Percentiles rank a stretch among this genome's conserved stretches.
phyloP scores from a whole-genome alignment of 768 basidiomycete species.

The Rhizopogon rudus region DNA sequence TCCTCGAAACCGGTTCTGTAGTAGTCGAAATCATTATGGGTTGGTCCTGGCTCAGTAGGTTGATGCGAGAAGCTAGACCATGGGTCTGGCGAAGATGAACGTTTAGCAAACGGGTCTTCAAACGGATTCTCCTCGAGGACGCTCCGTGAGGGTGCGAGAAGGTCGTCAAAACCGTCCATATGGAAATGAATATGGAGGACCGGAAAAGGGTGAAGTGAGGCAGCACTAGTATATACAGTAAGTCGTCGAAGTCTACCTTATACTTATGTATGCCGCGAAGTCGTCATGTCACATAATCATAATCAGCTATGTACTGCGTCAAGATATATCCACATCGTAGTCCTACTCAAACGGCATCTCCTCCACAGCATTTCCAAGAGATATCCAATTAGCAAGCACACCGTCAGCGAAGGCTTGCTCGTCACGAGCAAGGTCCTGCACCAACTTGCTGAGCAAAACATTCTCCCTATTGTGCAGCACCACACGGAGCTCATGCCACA shows the following conservation, averaged over 20 bases:
- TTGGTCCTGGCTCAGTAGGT: slow-evolving; percentile 11
- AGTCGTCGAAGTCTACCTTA: too few species aligned
- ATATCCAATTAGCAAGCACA: slow-evolving; percentile 69
- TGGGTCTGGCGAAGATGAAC: slow-evolving; percentile 69
- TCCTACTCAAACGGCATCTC: slow-evolving; percentile 81
- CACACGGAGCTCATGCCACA: slow-evolving; percentile 96
- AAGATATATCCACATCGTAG: background rate
- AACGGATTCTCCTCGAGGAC: slow-evolving; percentile 75
- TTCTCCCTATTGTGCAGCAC: slow-evolving; percentile 91
- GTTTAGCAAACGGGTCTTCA: slow-evolving; percentile 62
- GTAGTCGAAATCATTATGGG: slow-evolving; percentile 21
- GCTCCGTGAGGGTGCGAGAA: slow-evolving; percentile 55
- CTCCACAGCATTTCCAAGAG: slow-evolving; percentile 64
- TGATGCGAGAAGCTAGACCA: slow-evolving; percentile 59
- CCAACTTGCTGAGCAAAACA: slow-evolving; percentile 66
- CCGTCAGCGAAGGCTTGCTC: slow-evolving; percentile 65
- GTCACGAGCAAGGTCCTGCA: slow-evolving; percentile 68
- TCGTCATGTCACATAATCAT: background rate
- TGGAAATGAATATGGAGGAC: background rate
- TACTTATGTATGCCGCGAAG: too few species aligned
- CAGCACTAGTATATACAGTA: background rate
- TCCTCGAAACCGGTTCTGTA: slow-evolving; percentile 25
- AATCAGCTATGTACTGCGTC: background rate
- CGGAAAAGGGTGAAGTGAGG: background rate
- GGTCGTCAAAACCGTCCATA: slow-evolving; percentile 80